Base-by-base conservation (phyloP, 257 asterid genomes). In the Sherardia arvensis region DNA sequence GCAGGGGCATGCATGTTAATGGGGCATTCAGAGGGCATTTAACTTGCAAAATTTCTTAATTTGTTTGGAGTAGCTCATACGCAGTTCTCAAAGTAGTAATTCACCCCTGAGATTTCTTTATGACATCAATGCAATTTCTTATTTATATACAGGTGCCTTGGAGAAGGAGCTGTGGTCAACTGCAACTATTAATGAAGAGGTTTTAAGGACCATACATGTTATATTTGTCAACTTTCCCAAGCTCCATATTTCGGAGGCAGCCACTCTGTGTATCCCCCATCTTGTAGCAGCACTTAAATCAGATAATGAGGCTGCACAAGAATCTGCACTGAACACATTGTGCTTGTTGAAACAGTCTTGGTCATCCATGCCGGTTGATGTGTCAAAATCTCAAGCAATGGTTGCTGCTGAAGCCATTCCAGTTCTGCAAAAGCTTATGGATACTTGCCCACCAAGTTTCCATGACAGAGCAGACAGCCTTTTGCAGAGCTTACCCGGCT, bases 361-460 rank as follows among this genome's bases (percentile, higher is more conserved):
- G 97, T 48, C 92, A 45, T 61, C 78, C 67, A 85, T 90, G 87
- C 90, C 94, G 27, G 29, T 84, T 32, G 97, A 87, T 59, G 81
- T 85, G 70, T 83, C 91, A 30, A 87, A 74, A 73, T 83, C 94
- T 47, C 97, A 90, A 73, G 78, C 95, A 45, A 85, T 75, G 81
- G 80, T 76, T 66, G 91, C 91, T 60, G 84, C 97, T 22, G 95
- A 90, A 80, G 95, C 95, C 69, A 85, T 87, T 73, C 94, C 95
- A 29, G 73, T 74, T 70, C 78, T 90, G 71, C 97, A 90, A 78
- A 80, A 64, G 80, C 82, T 85, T 34, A 65, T 85, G 73, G 81
- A 80, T 66, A 78, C 80, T 51, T 77, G 85, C 65, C 95, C 94
- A 15, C 85, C 88, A 11, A 76, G 77, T 75, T 79, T 83, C 79